phyloP scores from a whole-genome alignment of 176 grass and related monocot species.

The Rhynchospora tenuis region DNA sequence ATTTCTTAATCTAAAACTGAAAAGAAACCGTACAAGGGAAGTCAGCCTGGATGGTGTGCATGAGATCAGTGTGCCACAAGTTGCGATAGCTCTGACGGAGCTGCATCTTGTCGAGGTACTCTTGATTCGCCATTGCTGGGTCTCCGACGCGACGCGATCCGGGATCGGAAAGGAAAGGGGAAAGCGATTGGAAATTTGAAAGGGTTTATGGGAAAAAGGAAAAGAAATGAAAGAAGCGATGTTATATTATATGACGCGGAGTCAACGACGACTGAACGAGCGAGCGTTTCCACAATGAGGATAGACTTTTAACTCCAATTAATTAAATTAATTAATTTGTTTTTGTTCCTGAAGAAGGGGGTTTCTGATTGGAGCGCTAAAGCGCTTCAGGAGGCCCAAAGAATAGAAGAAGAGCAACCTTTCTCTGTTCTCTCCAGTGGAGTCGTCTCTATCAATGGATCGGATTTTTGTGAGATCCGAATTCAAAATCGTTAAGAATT shows the following conservation, averaged over 20 bases:
- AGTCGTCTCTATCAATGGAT: neutral
- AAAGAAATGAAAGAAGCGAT: neutral
- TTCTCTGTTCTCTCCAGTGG: neutral
- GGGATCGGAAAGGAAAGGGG: conserved; percentile 11
- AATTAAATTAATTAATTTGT: neutral
- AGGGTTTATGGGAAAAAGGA: neutral
- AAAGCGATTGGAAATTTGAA: neutral
- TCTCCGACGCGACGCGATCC: neutral
- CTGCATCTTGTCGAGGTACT: conserved; percentile 77
- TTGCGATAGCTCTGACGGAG: conserved; percentile 90
- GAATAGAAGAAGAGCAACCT: neutral
- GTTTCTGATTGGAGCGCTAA: neutral
- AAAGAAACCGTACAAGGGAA: conserved; percentile 44
- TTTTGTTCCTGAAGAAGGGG: neutral
- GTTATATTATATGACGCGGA: neutral
- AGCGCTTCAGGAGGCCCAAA: neutral
- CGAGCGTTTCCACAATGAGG: neutral
- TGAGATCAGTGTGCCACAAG: conserved; percentile 87
- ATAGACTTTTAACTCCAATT: neutral
- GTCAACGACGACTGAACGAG: conserved; percentile 7
- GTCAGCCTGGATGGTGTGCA: conserved; percentile 60
- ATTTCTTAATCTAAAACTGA: neutral
- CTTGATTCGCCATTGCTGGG: conserved; percentile 54
- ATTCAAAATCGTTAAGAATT: neutral
- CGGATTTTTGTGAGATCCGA: neutral